Evolutionary conservation across 2,329 filamentous ascomycete genomes (phyloP), one percentile per base, ranked within the genome.

Genomic region (Exophiala phaeomuriformis): DNA sequence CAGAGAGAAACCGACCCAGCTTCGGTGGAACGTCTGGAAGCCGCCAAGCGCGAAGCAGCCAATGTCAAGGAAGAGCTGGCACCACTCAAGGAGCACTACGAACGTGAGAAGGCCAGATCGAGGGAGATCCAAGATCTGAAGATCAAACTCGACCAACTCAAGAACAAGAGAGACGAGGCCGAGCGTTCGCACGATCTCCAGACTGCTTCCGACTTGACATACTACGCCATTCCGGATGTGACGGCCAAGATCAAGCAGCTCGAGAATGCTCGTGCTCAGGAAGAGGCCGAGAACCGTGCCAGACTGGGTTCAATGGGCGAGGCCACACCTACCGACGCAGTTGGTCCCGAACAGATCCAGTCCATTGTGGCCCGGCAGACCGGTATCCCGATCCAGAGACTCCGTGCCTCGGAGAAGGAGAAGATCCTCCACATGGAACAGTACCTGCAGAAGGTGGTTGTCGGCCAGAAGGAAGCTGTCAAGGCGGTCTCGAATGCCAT

Each of bases 391-490:
- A 89, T 98, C 55, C 97, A 90, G 3, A 81, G 91, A 57, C 83
- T 98, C 39, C 91, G 87, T 75, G 96, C 93, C 0, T 87, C 90
- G 0, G 93, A 98, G 73, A 97, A 95, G 74, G 93, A 98, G 69
- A 97, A 97, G 77, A 79, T 98, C n/a, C 80, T 98, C 59, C 80
- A 95, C 66, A 98, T 98, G 93, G 93, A 98, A 73, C 86, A 82
- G 66, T 84, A 85, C 44, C 82, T 98, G 4, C 76, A 81, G 61
- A 86, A 90, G 69, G 74, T 94, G 28, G 93, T 98, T 12, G 84
- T 98, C 49, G 93, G 93, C 48, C 93, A 98, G 72, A 89, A 83
- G 68, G 93, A 98, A 73, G 93, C 93, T 32, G 93, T 97, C 46
- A 80, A 81, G 52, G 89, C 90, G 1, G 93, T 98, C 32, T 91